Base-by-base conservation (phyloP, 23 red algal genomes). In the Gracilaria domingensis region DNA sequence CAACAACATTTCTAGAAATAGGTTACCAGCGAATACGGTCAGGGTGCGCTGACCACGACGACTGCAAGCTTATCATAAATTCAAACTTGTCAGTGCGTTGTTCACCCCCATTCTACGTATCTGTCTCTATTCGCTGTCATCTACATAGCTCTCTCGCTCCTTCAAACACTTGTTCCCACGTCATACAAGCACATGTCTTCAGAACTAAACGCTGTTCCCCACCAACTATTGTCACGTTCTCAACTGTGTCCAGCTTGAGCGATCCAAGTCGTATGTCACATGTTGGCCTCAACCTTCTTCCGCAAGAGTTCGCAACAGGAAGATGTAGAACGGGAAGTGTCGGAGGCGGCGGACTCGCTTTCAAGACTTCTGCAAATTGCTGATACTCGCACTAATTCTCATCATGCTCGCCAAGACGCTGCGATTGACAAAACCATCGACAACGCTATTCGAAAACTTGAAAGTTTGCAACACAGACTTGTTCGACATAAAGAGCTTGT, bases 401-500 rank as follows among this genome's bases (percentile, higher is more conserved):
- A 69, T 69, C 12, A 48, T 18, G 23, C 8, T n/a, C 38, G 12
- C 11, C 7, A 32, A 12, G 2, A 67, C 3, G 62, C 62, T 12
- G 28, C 29, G n/a, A 77, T 42, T 20, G 40, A 77, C 49, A 49
- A 11, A 35, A 8, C 36, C 50, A 45, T 77, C 11, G 40, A 50
- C 0, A 50, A 77, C 18, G 72, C 72, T 20, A 77, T 77, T 77
- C 40, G 20, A 39, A 51, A 77, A 25, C 72, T 77, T 45, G 45
- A 77, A 26, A 25, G 29, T 9, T 30, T 77, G 40, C 38, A 51
- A 50, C 4, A 26, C 11, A 48, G 72, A 50, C 72, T 77, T 77
- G 72, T n/a, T 25, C 40, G 40, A 77, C 72, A 77, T 30, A 49
- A 45, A 8, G 40, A 77, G 50, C 39, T 77, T 49, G n/a, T 77